A percentile compares a stretch with the other conserved stretches of the same genome.
Conservation (phyloP, 1,284 basidiomycete species). For the Sphaerobolus stellatus region DNA sequence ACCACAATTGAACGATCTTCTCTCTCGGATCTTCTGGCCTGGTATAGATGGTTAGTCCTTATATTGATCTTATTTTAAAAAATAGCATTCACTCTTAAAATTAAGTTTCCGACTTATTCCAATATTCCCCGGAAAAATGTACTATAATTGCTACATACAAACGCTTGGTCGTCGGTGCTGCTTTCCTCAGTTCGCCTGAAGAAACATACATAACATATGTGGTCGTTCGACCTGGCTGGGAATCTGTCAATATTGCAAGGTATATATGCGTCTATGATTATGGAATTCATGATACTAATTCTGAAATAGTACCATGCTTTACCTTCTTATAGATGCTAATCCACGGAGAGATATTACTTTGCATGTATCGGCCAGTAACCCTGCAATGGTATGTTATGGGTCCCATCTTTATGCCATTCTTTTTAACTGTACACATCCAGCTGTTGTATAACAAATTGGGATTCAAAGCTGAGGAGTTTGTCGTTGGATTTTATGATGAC, state of each 20-base stretch:
- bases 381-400: constrained; percentile 61
- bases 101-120: constrained; percentile 64
- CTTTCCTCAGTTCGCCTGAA: constrained; percentile 71
- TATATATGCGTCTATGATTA: constrained; percentile 25
- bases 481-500: constrained; percentile 74
- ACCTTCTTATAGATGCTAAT: constrained; percentile 67
- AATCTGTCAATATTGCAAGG: constrained; percentile 73
- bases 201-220: constrained; percentile 80
- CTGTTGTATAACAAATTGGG: constrained; percentile 78
- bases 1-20: constrained; percentile 64
- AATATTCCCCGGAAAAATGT: constrained; percentile 63
- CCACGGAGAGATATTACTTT: constrained; percentile 72
- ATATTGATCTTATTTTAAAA: not conserved
- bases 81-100: constrained; percentile 1
- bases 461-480: constrained; percentile 80
- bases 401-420: not conserved
- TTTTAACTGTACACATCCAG: constrained; percentile 34
- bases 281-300: not conserved
- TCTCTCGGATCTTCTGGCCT: constrained; percentile 66
- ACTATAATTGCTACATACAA: constrained; percentile 72
- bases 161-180: constrained; percentile 68
- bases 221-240: constrained; percentile 73
- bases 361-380: constrained; percentile 76
- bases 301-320: constrained; percentile 65
- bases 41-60: constrained; percentile 61